These are phyloP conservation scores for Metrosideros polymorpha DNA, from an alignment of 441 rosid species.

Conservation along the genomic window DNA sequence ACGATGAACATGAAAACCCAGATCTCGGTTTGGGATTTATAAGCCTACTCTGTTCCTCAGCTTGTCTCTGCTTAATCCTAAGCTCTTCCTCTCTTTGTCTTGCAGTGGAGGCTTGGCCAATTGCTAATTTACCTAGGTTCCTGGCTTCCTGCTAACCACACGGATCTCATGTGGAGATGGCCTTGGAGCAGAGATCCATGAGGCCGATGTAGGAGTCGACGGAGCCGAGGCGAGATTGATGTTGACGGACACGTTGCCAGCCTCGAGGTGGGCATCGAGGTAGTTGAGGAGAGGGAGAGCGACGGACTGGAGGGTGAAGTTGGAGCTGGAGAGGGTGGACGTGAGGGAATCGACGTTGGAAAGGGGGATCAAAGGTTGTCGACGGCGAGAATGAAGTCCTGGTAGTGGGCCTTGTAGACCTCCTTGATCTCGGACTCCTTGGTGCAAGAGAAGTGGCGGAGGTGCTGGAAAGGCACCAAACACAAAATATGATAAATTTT, in stretches of 20 bases:
- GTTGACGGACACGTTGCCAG: conserved; percentile 51
- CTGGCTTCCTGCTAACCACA: conserved; percentile 71
- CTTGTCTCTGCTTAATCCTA: conserved; percentile 82
- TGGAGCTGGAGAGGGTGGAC: conserved; percentile 71
- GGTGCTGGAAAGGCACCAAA: no score
- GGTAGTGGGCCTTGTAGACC: conserved; percentile 88
- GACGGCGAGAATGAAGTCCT: conserved; percentile 84
- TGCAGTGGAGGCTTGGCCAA: conserved; percentile 85
- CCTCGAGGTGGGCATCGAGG: conserved; percentile 66
- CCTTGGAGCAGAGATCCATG: conserved; percentile 60
- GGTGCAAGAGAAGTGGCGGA: conserved; percentile 66
- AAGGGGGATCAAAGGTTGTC: conserved; percentile 90
- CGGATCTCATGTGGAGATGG: conserved; percentile 86
- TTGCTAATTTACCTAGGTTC: conserved; percentile 85
- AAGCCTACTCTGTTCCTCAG: conserved; percentile 84
- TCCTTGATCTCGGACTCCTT: conserved; percentile 91
- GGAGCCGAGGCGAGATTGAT: conserved; percentile 51
- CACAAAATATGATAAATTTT: no score
- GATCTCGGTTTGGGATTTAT: not conserved
- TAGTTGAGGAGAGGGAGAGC: conserved; percentile 66
- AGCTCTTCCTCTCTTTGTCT: conserved; percentile 88
- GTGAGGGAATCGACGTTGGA: conserved; percentile 80
- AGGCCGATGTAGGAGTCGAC: conserved; percentile 43
- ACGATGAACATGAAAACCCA: not conserved
- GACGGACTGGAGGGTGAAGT: conserved; percentile 67